Conservation (phyloP, 306 rosid genomes). For the Cucumis hystrix region DNA sequence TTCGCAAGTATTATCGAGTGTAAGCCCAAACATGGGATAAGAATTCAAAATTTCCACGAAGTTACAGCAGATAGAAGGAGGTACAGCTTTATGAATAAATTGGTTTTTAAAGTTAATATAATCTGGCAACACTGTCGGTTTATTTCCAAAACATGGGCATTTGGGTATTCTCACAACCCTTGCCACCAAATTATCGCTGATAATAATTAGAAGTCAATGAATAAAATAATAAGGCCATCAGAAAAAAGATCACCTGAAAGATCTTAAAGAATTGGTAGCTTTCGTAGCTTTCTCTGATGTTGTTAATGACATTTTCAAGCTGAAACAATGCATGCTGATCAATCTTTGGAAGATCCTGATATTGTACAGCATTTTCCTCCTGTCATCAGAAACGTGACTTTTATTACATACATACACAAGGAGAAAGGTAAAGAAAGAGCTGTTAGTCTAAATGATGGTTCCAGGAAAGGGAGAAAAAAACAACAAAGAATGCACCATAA, state of each 20-base stretch:
- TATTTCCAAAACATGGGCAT: background rate
- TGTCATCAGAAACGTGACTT: constrained; percentile 19
- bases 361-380: constrained; percentile 51
- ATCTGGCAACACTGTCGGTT: background rate
- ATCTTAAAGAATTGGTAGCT: constrained; percentile 87
- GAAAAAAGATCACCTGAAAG: constrained; percentile 54
- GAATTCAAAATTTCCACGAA: background rate
- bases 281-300: constrained; percentile 71
- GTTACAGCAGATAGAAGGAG: background rate
- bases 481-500: background rate
- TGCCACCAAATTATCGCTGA: background rate
- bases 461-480: background rate
- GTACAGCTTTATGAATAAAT: background rate
- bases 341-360: constrained; percentile 79
- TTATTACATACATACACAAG: background rate
- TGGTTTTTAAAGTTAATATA: background rate
- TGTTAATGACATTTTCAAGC: constrained; percentile 73
- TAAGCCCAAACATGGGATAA: background rate
- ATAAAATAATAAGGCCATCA: background rate
- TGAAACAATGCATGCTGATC: constrained; percentile 84
- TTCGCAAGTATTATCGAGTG: background rate
- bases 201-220: constrained; percentile 3
- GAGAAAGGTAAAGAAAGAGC: background rate
- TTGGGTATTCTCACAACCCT: background rate
- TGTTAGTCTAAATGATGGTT: background rate